Evolutionary conservation across 176 grass and related monocot species (phyloP).

Genomic region (Musa itinerans): DNA sequence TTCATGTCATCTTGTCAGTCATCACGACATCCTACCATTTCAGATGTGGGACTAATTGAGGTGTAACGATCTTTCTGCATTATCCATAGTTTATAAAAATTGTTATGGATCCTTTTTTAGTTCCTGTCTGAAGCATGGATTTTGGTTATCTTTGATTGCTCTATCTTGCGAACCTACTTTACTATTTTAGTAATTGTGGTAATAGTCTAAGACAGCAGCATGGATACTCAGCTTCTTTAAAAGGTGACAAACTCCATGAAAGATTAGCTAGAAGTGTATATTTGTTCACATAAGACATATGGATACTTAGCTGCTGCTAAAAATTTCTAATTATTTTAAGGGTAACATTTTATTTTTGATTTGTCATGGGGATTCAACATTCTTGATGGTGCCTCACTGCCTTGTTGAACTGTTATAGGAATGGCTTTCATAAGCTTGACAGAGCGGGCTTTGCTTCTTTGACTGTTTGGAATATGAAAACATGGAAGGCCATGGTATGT

Average conservation of each 20-base stretch:
- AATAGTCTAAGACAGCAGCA: no score
- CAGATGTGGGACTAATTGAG: no score
- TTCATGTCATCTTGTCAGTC: no score
- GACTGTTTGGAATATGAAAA: constrained; percentile 97
- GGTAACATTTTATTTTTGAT: neutral
- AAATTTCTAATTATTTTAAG: neutral
- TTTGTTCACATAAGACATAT: neutral
- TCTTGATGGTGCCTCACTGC: neutral
- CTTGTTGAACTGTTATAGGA: constrained; percentile 24
- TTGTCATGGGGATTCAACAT: neutral
- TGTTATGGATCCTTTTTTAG: neutral
- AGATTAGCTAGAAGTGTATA: neutral
- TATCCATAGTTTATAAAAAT: neutral
- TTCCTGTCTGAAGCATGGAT: neutral
- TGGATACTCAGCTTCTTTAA: no score
- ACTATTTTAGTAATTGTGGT: no score
- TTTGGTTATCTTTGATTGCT: neutral
- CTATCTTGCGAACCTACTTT: neutral
- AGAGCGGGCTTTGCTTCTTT: constrained; percentile 82
- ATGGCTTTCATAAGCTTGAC: constrained; percentile 62
- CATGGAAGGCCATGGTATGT: constrained; percentile 80
- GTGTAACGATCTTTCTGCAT: neutral
- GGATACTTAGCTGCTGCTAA: neutral
- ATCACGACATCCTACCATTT: no score
- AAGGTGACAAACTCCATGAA: neutral